Percentiles rank a stretch among this genome's conserved stretches.
Evolutionary conservation across 2,329 filamentous ascomycete genomes (phyloP).

Genomic region (Aspergillus tubingensis): DNA sequence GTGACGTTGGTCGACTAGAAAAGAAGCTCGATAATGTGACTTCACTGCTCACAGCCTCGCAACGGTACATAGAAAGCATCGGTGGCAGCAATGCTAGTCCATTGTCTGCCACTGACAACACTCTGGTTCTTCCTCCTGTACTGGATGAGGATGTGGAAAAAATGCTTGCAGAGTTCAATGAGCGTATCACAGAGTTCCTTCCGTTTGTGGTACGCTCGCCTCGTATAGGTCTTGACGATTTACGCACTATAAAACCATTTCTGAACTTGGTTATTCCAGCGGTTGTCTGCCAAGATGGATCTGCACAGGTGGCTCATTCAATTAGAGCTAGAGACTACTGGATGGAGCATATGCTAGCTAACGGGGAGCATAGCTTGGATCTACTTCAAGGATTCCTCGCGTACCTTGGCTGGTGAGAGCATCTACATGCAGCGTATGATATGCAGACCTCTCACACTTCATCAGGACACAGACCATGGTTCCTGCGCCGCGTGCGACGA

Average conservation of each 20-base stretch:
- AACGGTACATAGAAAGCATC: conserved; percentile 7
- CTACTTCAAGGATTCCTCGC: conserved; percentile 52
- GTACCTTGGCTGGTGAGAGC: conserved; percentile 49
- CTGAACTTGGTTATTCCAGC: conserved; percentile 24
- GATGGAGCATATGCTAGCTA: conserved; percentile 46
- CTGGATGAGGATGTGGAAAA: conserved; percentile 16
- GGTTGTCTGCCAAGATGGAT: conserved; percentile 19
- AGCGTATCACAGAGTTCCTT: conserved; percentile 25
- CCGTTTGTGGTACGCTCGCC: conserved; percentile 29
- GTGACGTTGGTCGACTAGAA: conserved; percentile 29
- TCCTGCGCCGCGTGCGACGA: conserved; percentile 43
- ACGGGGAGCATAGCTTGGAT: conserved; percentile 46
- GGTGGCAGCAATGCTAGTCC: neutral
- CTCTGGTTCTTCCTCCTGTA: neutral
- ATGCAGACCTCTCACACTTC: neutral
- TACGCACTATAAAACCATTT: conserved; percentile 26
- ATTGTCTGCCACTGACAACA: neutral
- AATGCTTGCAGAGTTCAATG: conserved; percentile 13
- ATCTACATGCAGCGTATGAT: neutral
- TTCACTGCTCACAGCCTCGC: conserved; percentile 24
- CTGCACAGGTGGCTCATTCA: conserved; percentile 18
- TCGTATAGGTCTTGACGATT: conserved; percentile 18
- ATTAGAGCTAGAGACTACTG: conserved; percentile 34
- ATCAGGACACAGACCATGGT: conserved; percentile 9
- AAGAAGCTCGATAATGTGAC: conserved; percentile 32